Evolutionary conservation across 768 basidiomycete species (phyloP), one percentile per base, ranked within the genome.

Genomic region (Leucogyrophana mollusca): DNA sequence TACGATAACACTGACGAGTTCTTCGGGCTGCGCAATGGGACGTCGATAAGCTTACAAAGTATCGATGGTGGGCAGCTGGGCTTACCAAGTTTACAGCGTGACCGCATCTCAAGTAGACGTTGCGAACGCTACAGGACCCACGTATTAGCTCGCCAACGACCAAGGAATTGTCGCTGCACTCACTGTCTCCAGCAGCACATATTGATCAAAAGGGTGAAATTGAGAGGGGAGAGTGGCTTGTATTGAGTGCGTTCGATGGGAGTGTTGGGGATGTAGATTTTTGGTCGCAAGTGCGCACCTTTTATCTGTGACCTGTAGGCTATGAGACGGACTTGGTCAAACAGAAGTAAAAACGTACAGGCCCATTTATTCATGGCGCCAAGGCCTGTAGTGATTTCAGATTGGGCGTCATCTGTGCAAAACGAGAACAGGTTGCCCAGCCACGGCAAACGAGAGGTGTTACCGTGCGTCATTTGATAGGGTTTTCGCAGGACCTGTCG

Each of bases 121-220:
- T 72, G 58, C 73, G 69, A 16, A 81, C 74, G 23, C 74, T 76
- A 49, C 8, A 24, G 14, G 27, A 38, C 24, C 33, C 34, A 46
- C 25, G 50, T 33, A 41, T 27, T 37, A 40, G 25, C 21, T 20
- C 10, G 4, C 10, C 13, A 9, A n/a, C 17, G 10, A 6, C 16
- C 9, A 30, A 24, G 22, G 21, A n/a, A 16, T 20, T 4, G 8
- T 6, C 13, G 14, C 6, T 45, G 17, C 4, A 71, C 77, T 62
- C 55, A 82, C 80, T 73, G 77, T 66, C 80, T 76, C 57, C 65
- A 71, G 56, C 68, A 69, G 62, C 80, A 82, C 80, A 82, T 81
- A 13, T 25, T 62, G 41, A 42, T 37, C 32, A 30, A 9, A 48
- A 24, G 10, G 10, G 36, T 21, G 42, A 36, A 38, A 45, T 46